These are phyloP conservation scores for Spizellomyces punctatus DNA, from an alignment of 192 early-diverging fungal species.

Conservation along the genomic window DNA sequence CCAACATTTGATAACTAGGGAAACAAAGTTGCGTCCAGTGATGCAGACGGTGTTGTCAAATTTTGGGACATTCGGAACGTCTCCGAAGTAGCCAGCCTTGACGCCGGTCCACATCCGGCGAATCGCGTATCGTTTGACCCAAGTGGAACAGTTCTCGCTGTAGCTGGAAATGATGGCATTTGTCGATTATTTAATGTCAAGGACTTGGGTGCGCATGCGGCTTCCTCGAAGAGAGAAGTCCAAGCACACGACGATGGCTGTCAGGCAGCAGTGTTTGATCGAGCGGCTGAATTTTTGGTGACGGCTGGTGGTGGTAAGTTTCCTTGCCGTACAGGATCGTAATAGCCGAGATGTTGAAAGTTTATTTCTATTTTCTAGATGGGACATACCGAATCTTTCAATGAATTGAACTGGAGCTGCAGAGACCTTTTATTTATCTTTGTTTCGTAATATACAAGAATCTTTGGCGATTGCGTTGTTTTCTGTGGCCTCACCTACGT, in stretches of 20 bases:
- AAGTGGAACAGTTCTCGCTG: slow-evolving; percentile 40
- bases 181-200: slow-evolving; percentile 36
- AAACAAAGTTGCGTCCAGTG: slow-evolving; percentile 47
- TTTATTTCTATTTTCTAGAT: not conserved
- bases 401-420: not conserved
- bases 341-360: not conserved
- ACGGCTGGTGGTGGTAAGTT: slow-evolving; percentile 46
- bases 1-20: slow-evolving; percentile 34
- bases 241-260: slow-evolving; percentile 42
- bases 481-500: too few relatives aligned
- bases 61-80: slow-evolving; percentile 55
- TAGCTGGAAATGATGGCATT: slow-evolving; percentile 50
- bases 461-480: too few relatives aligned
- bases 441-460: too few relatives aligned
- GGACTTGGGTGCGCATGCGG: not conserved
- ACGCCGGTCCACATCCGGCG: slow-evolving; percentile 47
- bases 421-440: too few relatives aligned
- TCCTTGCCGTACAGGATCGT: not conserved
- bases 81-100: slow-evolving; percentile 36
- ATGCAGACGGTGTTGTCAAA: slow-evolving; percentile 56
- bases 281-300: slow-evolving; percentile 49
- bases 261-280: slow-evolving; percentile 49
- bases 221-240: slow-evolving; percentile 21
- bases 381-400: slow-evolving; percentile 5
- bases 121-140: slow-evolving; percentile 57